These are phyloP conservation scores for Thelonectria discophora DNA, from an alignment of 2,329 filamentous ascomycete genomes.

Conservation along the genomic window DNA sequence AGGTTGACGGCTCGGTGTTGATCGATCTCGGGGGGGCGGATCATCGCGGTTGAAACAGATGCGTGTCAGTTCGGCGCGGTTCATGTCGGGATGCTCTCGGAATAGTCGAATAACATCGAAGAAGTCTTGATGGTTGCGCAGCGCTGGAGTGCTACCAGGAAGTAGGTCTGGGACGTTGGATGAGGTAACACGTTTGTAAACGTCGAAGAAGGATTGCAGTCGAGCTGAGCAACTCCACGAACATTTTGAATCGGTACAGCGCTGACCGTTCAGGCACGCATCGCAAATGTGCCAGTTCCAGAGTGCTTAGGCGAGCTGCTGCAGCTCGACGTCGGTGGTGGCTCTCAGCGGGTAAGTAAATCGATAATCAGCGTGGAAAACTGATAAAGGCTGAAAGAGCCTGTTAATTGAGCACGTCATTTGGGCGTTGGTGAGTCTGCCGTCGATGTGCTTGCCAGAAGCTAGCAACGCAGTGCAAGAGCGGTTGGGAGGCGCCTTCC, in stretches of 20 bases:
- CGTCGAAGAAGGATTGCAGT: conserved; percentile 3
- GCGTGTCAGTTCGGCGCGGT: not conserved
- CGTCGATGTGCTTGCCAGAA: no score
- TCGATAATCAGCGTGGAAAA: not conserved
- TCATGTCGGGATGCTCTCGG: not conserved
- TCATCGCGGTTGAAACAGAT: no score
- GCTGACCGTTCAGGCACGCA: not conserved
- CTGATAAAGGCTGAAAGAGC: no score
- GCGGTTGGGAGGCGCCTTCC: no score
- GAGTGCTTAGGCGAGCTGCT: not conserved
- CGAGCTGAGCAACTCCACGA: not conserved
- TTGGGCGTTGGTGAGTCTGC: no score
- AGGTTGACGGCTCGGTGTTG: no score
- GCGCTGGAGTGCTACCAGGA: not conserved
- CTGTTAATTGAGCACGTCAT: no score
- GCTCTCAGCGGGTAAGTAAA: not conserved
- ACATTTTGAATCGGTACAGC: not conserved
- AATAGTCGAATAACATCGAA: conserved; percentile 4
- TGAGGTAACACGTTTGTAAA: not conserved
- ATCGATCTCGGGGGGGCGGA: no score
- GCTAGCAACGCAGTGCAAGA: no score
- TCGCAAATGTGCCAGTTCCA: conserved; percentile 7
- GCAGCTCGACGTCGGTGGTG: not conserved
- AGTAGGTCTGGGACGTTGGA: conserved; percentile 3
- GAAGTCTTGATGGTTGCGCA: not conserved